A percentile compares a stretch with the other conserved stretches of the same genome.
These are phyloP conservation scores for Cystobasidiaceae sp. DNA, from an alignment of 1,284 basidiomycete species.

Conservation along the genomic window DNA sequence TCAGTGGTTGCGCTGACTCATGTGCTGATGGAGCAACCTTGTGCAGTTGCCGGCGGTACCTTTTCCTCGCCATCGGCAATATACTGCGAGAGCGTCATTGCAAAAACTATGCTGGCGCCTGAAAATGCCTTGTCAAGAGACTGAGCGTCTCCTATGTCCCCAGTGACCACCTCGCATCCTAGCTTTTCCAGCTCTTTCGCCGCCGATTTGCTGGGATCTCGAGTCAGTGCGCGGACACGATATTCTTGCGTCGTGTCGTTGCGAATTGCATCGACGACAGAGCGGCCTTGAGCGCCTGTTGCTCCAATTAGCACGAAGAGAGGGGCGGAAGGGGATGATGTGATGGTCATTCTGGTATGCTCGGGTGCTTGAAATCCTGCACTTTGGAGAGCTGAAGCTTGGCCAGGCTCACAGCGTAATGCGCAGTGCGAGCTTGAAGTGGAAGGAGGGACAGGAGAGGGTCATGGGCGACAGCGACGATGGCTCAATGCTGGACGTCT, in stretches of 20 bases:
- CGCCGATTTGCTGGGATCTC: constrained; percentile 35
- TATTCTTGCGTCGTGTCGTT: constrained; percentile 28
- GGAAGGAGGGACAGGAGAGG: too few species aligned
- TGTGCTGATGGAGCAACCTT: neutral
- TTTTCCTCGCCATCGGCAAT: constrained; percentile 32
- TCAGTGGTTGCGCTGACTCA: neutral
- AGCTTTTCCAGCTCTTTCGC: constrained; percentile 30
- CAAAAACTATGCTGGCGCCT: constrained; percentile 39
- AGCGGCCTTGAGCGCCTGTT: constrained; percentile 39
- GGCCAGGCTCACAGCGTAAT: too few species aligned
- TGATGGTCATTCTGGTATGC: neutral
- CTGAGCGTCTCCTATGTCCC: constrained; percentile 28
- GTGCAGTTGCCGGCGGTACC: neutral
- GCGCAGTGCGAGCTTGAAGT: too few species aligned
- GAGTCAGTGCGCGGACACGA: constrained; percentile 37
- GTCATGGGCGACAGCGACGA: too few species aligned
- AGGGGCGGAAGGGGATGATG: neutral
- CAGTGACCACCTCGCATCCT: constrained; percentile 37
- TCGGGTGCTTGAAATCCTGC: too few species aligned
- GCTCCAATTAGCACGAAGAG: constrained; percentile 38
- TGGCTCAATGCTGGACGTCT: too few species aligned
- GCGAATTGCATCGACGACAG: constrained; percentile 36
- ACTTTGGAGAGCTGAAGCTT: too few species aligned
- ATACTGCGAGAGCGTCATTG: constrained; percentile 36
- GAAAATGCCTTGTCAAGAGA: constrained; percentile 32